A percentile compares a stretch with the other conserved stretches of the same genome.
Conservation (phyloP, 208 protist genomes). For the Angomonas desouzai region DNA sequence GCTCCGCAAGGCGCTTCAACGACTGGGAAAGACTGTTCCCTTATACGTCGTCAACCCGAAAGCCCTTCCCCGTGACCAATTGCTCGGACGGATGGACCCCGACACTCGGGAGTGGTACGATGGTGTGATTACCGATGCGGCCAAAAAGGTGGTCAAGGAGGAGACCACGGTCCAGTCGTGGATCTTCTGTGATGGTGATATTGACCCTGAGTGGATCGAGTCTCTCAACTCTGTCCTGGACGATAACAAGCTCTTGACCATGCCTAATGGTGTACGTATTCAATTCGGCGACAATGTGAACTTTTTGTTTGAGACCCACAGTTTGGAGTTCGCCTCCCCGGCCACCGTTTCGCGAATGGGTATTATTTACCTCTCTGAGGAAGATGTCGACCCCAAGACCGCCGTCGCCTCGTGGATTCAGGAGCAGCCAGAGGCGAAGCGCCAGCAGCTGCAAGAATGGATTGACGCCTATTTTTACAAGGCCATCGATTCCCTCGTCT, state of each 20-base stretch:
- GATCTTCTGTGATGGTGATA: slow-evolving; percentile 98
- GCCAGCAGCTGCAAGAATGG: slow-evolving; percentile 67
- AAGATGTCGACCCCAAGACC: slow-evolving; percentile 92
- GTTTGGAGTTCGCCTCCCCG: slow-evolving; percentile 96
- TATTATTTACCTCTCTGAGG: slow-evolving; percentile 97
- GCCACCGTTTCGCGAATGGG: slow-evolving; percentile 98
- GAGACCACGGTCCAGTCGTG: slow-evolving; percentile 87
- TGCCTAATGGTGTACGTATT: slow-evolving; percentile 98
- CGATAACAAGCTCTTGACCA: slow-evolving; percentile 97
- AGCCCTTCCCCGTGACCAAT: slow-evolving; percentile 92
- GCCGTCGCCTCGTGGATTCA: slow-evolving; percentile 91
- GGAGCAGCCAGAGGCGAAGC: slow-evolving; percentile 75
- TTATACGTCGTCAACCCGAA: slow-evolving; percentile 97
- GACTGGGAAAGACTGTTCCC: slow-evolving; percentile 81
- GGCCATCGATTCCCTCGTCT: slow-evolving; percentile 85
- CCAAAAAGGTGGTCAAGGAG: slow-evolving; percentile 93
- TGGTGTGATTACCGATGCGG: slow-evolving; percentile 95
- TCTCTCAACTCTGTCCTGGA: slow-evolving; percentile 99
- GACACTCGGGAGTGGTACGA: slow-evolving; percentile 99
- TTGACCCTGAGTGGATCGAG: slow-evolving; percentile 99
- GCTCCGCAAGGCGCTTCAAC: slow-evolving; percentile 82
- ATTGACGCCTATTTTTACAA: slow-evolving; percentile 93
- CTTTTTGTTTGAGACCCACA: slow-evolving; percentile 98
- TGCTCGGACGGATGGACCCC: slow-evolving; percentile 97
- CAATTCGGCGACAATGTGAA: slow-evolving; percentile 98